Evolutionary conservation across 306 rosid species (phyloP).

Genomic region (Heteromeles arbutifolia): DNA sequence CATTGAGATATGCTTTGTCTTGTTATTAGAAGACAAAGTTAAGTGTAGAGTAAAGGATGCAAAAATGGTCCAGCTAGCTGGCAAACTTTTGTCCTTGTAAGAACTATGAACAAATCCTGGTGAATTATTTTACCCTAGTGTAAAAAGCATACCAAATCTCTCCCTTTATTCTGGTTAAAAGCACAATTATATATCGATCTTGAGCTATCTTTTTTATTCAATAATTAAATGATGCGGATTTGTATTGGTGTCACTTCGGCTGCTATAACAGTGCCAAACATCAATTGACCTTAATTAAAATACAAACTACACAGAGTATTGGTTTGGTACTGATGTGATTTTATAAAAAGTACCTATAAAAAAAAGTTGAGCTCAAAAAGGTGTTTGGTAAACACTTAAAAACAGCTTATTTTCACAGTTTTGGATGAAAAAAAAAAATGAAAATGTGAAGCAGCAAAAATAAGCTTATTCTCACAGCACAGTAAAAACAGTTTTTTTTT

Average conservation of each 20-base stretch:
- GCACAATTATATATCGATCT: neutral
- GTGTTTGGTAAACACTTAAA: too few species aligned
- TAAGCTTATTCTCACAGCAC: too few species aligned
- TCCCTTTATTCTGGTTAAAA: neutral
- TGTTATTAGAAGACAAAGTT: neutral
- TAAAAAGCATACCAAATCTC: neutral
- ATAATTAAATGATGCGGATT: neutral
- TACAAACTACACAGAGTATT: neutral
- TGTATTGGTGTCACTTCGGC: neutral
- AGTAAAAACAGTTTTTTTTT: too few species aligned
- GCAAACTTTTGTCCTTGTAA: neutral
- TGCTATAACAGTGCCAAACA: neutral
- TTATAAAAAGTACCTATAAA: too few species aligned
- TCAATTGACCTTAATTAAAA: neutral
- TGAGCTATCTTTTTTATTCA: neutral
- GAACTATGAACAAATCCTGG: neutral
- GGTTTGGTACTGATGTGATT: too few species aligned
- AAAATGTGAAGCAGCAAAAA: too few species aligned
- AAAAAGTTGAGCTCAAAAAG: too few species aligned
- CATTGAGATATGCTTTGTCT: neutral
- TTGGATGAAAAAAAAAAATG: too few species aligned
- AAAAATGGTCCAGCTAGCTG: neutral
- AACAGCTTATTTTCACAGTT: too few species aligned
- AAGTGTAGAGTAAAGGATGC: neutral
- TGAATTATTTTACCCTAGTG: neutral